Evolutionary conservation across 2,329 filamentous ascomycete genomes (phyloP), one percentile per base, ranked within the genome.

Genomic region (Clarireedia monteithiana): DNA sequence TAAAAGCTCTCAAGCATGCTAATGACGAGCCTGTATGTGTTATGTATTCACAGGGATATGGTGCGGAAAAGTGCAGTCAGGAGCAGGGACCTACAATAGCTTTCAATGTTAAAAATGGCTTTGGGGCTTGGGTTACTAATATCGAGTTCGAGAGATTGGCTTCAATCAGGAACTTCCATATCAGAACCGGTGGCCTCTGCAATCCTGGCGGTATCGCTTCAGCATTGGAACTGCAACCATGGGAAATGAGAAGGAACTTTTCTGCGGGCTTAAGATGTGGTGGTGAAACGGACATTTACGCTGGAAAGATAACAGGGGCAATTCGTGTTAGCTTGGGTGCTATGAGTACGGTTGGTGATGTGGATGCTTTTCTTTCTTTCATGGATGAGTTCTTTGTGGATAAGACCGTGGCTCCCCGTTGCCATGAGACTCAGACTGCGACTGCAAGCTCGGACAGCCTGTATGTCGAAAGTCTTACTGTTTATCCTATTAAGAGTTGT

Each of bases 401-500:
- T 24, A 55, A 47, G 14, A 30, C 39, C 1, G 40, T 54, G 14
- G 10, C 45, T n/a, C 24, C 48, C 3, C 3, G n/a, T 44, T 10
- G 17, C 14, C 10, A 51, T 20, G 38, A 49, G 12, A 2, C 20
- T 36, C 14, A 38, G 4, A 27, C 23, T 5, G 20, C 49, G 23
- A 40, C 23, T 15, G 40, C 38, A 6, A 14, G 46, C 4, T 47
- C 12, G 4, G 40, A 44, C 20, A 48, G 53, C 42, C 36, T 83
- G 53, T 75, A 75, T 47, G 76, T 90, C n/a, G 81, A 86, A 59
- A 77, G 76, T 53, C 78, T 91, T 15, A 83, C 78, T 1, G 81
- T 97, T 0, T 99, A 91, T 66, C 94, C 94, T 0, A 91, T 99
- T 67, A 99, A 99, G 71, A 96, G 91, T 68, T 97, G 94, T 65